Conservation (phyloP, 2,329 filamentous ascomycete species). For the Fusarium virguliforme region DNA sequence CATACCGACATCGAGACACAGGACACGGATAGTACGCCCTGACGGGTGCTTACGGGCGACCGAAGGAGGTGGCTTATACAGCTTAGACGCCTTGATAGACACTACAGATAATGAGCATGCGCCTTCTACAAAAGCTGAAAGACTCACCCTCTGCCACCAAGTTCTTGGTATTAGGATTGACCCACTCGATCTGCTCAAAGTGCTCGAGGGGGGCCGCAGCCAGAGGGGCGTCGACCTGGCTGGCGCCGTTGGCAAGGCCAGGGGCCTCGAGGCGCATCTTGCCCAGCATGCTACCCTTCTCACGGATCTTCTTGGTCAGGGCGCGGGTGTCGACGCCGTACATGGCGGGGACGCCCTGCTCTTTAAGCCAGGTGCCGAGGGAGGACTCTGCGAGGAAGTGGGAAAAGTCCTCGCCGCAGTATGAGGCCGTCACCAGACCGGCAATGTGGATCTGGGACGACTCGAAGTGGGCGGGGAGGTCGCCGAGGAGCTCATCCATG, state of each 20-base stretch:
- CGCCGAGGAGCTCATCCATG: constrained; percentile 86
- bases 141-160: constrained; percentile 92
- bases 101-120: constrained; percentile 73
- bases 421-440: constrained; percentile 90
- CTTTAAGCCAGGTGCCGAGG: constrained; percentile 94
- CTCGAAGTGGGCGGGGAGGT: constrained; percentile 94
- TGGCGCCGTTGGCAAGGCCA: constrained; percentile 61
- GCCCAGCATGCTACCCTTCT: constrained; percentile 97
- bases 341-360: constrained; percentile 93
- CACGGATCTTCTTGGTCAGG: constrained; percentile 92
- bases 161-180: constrained; percentile 93
- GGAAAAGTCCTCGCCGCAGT: constrained; percentile 95
- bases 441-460: constrained; percentile 93
- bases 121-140: constrained; percentile 38
- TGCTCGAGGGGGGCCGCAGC: constrained; percentile 55
- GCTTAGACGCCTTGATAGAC: constrained; percentile 87
- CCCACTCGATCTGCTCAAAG: constrained; percentile 90
- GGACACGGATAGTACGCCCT: constrained; percentile 86
- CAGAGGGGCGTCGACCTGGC: constrained; percentile 47
- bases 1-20: constrained; percentile 96
- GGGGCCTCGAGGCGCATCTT: constrained; percentile 82
- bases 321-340: constrained; percentile 95
- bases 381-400: constrained; percentile 94
- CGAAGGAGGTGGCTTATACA: constrained; percentile 83
- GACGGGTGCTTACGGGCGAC: constrained; percentile 88